These are phyloP conservation scores for Phytophthora pluvialis DNA, from an alignment of 352 stramenopile species.

Conservation along the genomic window DNA sequence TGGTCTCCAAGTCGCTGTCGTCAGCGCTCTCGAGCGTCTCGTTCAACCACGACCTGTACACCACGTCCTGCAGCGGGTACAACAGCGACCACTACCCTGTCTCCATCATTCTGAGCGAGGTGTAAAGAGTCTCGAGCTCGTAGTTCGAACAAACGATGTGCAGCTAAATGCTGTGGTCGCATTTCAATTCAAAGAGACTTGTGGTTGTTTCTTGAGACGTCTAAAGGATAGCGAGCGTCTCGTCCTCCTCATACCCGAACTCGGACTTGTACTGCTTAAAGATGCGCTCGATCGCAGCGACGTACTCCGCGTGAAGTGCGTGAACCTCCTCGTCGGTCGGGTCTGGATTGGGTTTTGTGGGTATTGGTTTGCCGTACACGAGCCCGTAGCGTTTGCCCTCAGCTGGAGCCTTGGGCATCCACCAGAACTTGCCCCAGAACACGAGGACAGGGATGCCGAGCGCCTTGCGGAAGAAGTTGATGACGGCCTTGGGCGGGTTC, in stretches of 20 bases:
- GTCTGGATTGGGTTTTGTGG: constrained; percentile 16
- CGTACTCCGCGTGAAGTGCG: constrained; percentile 37
- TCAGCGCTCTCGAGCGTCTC: constrained; percentile 43
- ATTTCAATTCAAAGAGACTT: no score
- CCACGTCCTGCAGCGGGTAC: constrained; percentile 53
- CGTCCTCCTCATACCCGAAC: constrained; percentile 44
- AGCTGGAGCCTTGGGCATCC: constrained; percentile 39
- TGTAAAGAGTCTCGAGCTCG: not conserved
- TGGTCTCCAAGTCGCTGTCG: constrained; percentile 60
- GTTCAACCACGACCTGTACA: constrained; percentile 64
- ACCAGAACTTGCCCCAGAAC: constrained; percentile 50
- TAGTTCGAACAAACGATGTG: not conserved
- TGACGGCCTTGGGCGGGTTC: constrained; percentile 36
- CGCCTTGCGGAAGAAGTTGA: constrained; percentile 30
- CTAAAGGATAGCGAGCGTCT: constrained; percentile 37
- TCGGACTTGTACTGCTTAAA: constrained; percentile 42
- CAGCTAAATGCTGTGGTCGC: not conserved
- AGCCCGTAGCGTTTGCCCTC: constrained; percentile 42
- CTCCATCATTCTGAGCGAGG: constrained; percentile 36
- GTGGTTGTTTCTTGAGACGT: no score
- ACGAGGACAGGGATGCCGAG: constrained; percentile 40
- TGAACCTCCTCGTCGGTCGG: constrained; percentile 38
- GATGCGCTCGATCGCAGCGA: constrained; percentile 34
- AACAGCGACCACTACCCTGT: constrained; percentile 72
- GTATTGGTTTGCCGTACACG: constrained; percentile 47